Conservation (phyloP, 805 yeast genomes). For the Jamesozyma jinghongensis region DNA sequence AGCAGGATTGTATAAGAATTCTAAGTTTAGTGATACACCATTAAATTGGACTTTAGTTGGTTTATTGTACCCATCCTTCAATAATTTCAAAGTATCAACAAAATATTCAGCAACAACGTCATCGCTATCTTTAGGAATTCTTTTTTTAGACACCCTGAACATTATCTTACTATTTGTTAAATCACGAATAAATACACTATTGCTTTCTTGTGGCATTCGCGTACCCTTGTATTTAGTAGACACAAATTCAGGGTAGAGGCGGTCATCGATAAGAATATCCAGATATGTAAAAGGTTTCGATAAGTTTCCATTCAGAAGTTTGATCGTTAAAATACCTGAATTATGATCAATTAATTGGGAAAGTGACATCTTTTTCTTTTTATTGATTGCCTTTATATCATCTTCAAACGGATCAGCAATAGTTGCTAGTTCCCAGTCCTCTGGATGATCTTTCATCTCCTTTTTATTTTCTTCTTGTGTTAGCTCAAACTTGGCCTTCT, state of each 20-base stretch:
- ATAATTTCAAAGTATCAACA: slow-evolving; percentile 44
- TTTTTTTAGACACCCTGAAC: slow-evolving; percentile 48
- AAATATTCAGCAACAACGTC: slow-evolving; percentile 45
- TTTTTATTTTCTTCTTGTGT: slow-evolving; percentile 43
- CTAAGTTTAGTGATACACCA: slow-evolving; percentile 36
- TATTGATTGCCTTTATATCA: slow-evolving; percentile 20
- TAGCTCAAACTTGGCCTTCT: slow-evolving; percentile 32
- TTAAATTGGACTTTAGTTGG: slow-evolving; percentile 41
- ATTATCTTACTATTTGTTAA: slow-evolving; percentile 49
- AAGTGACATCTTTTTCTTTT: slow-evolving; percentile 40
- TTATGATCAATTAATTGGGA: slow-evolving; percentile 43
- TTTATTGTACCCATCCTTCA: slow-evolving; percentile 39
- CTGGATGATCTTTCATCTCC: slow-evolving; percentile 47
- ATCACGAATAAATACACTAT: slow-evolving; percentile 61
- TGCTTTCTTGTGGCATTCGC: slow-evolving; percentile 38
- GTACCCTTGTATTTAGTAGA: slow-evolving; percentile 42
- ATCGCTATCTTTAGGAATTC: slow-evolving; percentile 37
- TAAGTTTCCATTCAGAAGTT: slow-evolving; percentile 42
- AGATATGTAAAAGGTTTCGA: slow-evolving; percentile 41
- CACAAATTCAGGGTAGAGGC: slow-evolving; percentile 47
- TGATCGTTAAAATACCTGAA: slow-evolving; percentile 55
- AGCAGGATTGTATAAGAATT: slow-evolving; percentile 55
- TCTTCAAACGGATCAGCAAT: slow-evolving; percentile 36
- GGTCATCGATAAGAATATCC: slow-evolving; percentile 59
- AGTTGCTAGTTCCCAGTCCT: slow-evolving; percentile 55